These are phyloP conservation scores for Monilinia polystroma DNA, from an alignment of 2,329 filamentous ascomycete species.

Conservation along the genomic window DNA sequence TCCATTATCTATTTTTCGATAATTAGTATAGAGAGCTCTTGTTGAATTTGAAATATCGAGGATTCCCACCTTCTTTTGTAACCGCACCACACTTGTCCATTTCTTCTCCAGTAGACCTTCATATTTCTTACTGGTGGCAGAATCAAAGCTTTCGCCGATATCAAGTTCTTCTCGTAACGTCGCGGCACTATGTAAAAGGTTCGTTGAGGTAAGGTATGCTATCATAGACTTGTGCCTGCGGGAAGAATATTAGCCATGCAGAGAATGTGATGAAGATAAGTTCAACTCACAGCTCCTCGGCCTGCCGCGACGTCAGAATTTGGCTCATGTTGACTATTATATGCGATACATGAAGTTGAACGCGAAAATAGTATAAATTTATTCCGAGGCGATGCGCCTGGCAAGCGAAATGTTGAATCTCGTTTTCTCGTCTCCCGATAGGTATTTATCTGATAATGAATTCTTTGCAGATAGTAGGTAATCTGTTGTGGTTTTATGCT, in stretches of 20 bases:
- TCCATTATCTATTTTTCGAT: slow-evolving; percentile 75
- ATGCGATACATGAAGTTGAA: slow-evolving; percentile 25
- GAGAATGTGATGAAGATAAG: slow-evolving; percentile 21
- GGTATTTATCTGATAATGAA: slow-evolving; percentile 10
- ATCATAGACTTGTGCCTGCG: slow-evolving; percentile 88
- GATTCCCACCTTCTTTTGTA: slow-evolving; percentile 83
- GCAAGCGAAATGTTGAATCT: slow-evolving; percentile 20
- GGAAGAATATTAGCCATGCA: slow-evolving; percentile 29
- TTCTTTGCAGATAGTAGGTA: slow-evolving; percentile 1
- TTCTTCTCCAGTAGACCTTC: slow-evolving; percentile 95
- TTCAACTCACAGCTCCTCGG: slow-evolving; percentile 77
- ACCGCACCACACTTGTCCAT: slow-evolving; percentile 91
- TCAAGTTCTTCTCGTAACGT: slow-evolving; percentile 75
- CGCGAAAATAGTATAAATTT: slow-evolving; percentile 3
- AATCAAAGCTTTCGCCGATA: slow-evolving; percentile 69
- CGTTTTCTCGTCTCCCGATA: slow-evolving; percentile 7
- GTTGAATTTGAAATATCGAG: slow-evolving; percentile 8
- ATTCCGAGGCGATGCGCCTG: slow-evolving; percentile 32
- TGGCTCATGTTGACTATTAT: slow-evolving; percentile 60
- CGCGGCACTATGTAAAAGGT: slow-evolving; percentile 66
- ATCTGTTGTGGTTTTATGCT: slow-evolving; percentile 21
- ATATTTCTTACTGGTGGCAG: slow-evolving; percentile 86
- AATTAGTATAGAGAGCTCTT: slow-evolving; percentile 21
- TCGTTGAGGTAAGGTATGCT: slow-evolving; percentile 76
- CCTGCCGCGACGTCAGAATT: slow-evolving; percentile 75